Evolutionary conservation across 441 rosid species (phyloP).

Genomic region (Bruguiera hainesii): DNA sequence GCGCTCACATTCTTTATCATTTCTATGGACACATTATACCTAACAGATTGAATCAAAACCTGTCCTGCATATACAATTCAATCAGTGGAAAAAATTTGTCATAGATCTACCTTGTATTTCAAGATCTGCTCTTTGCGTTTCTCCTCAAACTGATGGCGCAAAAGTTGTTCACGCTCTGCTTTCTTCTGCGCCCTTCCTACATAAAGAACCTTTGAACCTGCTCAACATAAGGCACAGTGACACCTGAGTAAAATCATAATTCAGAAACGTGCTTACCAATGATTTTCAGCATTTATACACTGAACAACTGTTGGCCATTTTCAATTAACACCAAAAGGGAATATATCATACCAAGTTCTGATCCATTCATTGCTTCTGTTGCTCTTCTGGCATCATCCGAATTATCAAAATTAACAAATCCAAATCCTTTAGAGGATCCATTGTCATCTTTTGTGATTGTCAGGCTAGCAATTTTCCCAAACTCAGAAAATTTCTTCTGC

Average conservation of each 20-base stretch:
- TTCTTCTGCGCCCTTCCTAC: constrained; percentile 75
- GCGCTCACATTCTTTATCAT: not conserved
- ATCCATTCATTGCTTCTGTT: constrained; percentile 52
- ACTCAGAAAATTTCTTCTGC: constrained; percentile 45
- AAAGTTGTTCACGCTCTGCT: constrained; percentile 59
- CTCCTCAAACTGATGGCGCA: constrained; percentile 35
- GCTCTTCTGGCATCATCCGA: constrained; percentile 64
- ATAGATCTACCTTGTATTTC: constrained; percentile 23
- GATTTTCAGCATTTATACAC: not conserved
- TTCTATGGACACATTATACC: not conserved
- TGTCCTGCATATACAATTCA: not conserved
- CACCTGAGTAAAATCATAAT: not conserved
- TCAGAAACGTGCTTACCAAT: not conserved
- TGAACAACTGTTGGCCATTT: not conserved
- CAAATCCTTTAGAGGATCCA: constrained; percentile 72
- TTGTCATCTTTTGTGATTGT: constrained; percentile 49
- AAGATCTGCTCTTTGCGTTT: constrained; percentile 34
- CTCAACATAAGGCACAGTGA: not conserved
- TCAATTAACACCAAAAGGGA: constrained; percentile 7
- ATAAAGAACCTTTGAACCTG: constrained; percentile 61
- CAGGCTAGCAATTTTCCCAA: constrained; percentile 58
- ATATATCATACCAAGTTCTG: constrained; percentile 33
- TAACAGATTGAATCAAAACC: not conserved
- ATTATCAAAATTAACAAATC: constrained; percentile 65
- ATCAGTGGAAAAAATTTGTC: not conserved